Base-by-base conservation (phyloP, 371 early-diverging fungal species). In the Batrachochytrium dendrobatidis region DNA sequence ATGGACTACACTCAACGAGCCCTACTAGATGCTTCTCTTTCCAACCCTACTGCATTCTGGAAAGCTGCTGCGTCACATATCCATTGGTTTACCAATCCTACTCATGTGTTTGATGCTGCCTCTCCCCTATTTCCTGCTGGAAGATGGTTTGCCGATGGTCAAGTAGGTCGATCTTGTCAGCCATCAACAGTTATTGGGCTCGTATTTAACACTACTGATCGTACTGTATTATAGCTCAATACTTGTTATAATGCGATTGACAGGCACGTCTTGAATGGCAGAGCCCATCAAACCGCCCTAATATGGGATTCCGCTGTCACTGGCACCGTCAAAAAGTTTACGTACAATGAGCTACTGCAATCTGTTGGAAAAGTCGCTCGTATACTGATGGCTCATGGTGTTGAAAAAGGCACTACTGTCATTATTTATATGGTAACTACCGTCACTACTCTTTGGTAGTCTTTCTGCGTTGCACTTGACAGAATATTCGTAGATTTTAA, bases 161-260 rank as follows among this genome's bases (percentile, higher is more conserved):
- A 10, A 31, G 50, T 49, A 31, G 8, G 50, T 18, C 26, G 28
- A 31, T 31, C 25, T 2, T 2, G 2, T 18, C 7, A 2, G 1
- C 56, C 24, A 1, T 35, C 54, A 33, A 25, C 53, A 7, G 20
- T 4, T 5, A 8, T 25, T 52, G 31, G 26, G 15, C 53, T 20
- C 7, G 48, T 17, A 8, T 4, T 28, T 17, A 5, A 28, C 4
- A 17, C 8, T 24, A n/a, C 50, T 31, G 25, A 3, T 49, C 17
- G 8, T 18, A 7, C 3, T 49, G 50, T 28, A 22, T 46, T 17
- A 31, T 31, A 63, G 59, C 53, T 63, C 55, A 63, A 63, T 51
- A 60, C 63, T 12, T 84, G 88, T 49, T 94, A 91, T 80, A 98
- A 97, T 76, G 92, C 92, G 71, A 84, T 98, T 22, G 98, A 97